Evolutionary conservation across 2,329 filamentous ascomycete genomes (phyloP), one percentile per base, ranked within the genome.

Genomic region (Fusarium miscanthi): DNA sequence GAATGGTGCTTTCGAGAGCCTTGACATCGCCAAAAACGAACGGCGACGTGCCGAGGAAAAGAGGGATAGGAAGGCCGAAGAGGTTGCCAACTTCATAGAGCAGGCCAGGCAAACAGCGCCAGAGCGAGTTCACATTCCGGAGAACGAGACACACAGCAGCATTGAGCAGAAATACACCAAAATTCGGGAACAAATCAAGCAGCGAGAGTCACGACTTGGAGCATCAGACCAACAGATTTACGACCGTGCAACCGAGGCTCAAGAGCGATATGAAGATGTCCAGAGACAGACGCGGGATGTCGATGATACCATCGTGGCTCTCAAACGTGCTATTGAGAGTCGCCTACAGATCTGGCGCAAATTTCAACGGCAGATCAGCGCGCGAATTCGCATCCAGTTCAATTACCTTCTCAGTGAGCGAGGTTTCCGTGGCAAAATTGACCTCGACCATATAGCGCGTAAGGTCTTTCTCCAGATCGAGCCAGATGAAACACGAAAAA

Each of bases 341-440:
- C 93, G 96, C 21, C 87, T 93, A 63, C 84, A 87, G 33, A 91
- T 94, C 75, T 99, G 94, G 93, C 87, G 89, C 63, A 86, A 88
- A 56, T 98, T 99, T 82, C 92, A 95, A 76, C 88, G 91, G 31
- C 89, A 91, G 74, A 98, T 99, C 77, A 95, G 94, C 41, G 90
- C 92, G n/a, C 90, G 93, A 61, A 93, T 96, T 49, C 91, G 94
- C 54, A 91, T 92, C 59, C 94, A 93, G 69, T 99, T 99, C 82
- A 92, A 89, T 58, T 97, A 96, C 78, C 88, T 98, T 19, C 89
- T 99, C 64, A 94, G 91, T 78, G 95, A 98, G 82, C 91, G 96
- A 77, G 92, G 93, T 27, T 99, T 97, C 83, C 90, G 94, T 48
- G 96, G 96, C 63, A 89, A 89, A 71, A 88, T 99, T 63, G 85